Conservation (phyloP, 768 basidiomycete species). For the Termitomyces sp. region DNA sequence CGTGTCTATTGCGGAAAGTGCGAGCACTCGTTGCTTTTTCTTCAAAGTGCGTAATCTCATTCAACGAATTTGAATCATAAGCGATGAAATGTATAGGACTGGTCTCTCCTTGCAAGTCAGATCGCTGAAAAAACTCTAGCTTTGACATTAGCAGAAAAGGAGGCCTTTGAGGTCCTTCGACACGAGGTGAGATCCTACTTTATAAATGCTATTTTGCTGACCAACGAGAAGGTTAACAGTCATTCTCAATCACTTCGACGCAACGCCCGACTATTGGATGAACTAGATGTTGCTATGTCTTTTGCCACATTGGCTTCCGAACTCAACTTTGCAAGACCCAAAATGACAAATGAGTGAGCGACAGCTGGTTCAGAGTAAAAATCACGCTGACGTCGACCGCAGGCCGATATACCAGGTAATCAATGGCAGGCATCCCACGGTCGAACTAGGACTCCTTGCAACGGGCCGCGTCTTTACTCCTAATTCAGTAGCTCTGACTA, state of each 20-base stretch:
- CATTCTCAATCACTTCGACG: slow-evolving; percentile 55
- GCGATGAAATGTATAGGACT: slow-evolving; percentile 44
- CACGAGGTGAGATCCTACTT: slow-evolving; percentile 45
- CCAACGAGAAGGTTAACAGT: slow-evolving; percentile 52
- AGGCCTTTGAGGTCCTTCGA: slow-evolving; percentile 68
- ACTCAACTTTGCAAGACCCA: slow-evolving; percentile 71
- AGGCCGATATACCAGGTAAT: slow-evolving; percentile 62
- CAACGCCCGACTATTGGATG: slow-evolving; percentile 80
- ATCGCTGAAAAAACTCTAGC: slow-evolving; percentile 56
- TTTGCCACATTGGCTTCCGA: slow-evolving; percentile 82
- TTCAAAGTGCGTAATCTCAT: slow-evolving; percentile 41
- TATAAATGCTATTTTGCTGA: slow-evolving; percentile 2
- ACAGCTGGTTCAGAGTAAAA: background rate
- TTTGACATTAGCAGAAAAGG: slow-evolving; percentile 60
- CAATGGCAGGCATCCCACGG: slow-evolving; percentile 89
- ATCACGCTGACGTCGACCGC: slow-evolving; percentile 3
- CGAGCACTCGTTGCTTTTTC: slow-evolving; percentile 68
- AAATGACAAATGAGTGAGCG: slow-evolving; percentile 65
- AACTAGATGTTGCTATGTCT: slow-evolving; percentile 79
- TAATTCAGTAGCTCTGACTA: slow-evolving; percentile 68
- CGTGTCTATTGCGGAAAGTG: slow-evolving; percentile 56
- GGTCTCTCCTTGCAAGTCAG: slow-evolving; percentile 70
- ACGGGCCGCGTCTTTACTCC: slow-evolving; percentile 79
- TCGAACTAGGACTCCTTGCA: slow-evolving; percentile 80
- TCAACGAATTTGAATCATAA: background rate